Conservation (phyloP, 2,329 filamentous ascomycete species). For the Arthroderma sp. region DNA sequence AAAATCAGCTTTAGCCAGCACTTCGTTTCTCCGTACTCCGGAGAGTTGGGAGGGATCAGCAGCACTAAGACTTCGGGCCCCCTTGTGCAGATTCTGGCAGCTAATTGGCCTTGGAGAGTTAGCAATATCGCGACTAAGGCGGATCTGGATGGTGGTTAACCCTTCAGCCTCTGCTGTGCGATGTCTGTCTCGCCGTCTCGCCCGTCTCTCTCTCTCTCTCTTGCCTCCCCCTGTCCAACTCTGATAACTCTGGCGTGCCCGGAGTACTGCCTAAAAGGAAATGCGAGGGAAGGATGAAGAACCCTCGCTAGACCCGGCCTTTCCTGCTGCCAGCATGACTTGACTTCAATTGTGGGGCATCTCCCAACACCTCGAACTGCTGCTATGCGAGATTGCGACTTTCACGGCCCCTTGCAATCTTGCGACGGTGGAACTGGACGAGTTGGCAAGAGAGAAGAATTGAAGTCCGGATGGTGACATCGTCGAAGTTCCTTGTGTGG, state of each 20-base stretch:
- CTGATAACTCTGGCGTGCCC: not conserved
- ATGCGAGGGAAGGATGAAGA: slow-evolving; percentile 1
- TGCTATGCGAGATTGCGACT: not conserved
- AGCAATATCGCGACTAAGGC: slow-evolving; percentile 1
- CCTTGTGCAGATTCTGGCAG: slow-evolving; percentile 67
- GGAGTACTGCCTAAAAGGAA: not conserved
- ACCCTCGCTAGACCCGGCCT: slow-evolving; percentile 1
- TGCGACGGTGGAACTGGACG: not conserved
- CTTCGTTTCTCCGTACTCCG: not conserved
- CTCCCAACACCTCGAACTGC: not conserved
- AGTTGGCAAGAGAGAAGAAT: not conserved
- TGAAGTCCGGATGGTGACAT: not conserved
- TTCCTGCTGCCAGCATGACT: not conserved
- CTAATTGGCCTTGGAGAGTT: not conserved
- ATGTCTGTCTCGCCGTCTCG: not conserved
- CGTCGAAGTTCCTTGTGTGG: not conserved
- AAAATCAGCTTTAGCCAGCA: not conserved
- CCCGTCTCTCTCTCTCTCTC: not conserved
- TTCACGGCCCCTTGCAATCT: not conserved
- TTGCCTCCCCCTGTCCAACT: not conserved
- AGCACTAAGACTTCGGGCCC: slow-evolving; percentile 99
- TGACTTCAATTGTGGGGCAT: not conserved
- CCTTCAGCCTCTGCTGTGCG: not conserved
- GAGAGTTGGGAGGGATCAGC: slow-evolving; percentile 51
- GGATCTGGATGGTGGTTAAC: slow-evolving; percentile 5